Evolutionary conservation across 2,329 filamentous ascomycete species (phyloP).

Genomic region (Helminthosporium solani): DNA sequence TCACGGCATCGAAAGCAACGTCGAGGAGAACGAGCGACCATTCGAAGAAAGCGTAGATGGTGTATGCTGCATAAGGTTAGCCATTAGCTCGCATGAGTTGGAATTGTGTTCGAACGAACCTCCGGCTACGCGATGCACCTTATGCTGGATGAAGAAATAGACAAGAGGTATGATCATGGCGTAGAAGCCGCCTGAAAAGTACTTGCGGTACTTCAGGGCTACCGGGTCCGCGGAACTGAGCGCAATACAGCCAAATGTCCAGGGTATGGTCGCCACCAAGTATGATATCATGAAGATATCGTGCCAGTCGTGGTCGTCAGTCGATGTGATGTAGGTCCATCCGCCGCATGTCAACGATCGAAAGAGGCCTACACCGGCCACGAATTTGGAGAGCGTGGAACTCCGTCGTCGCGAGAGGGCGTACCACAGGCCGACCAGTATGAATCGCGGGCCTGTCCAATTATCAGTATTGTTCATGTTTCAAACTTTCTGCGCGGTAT

Average conservation of each 20-base stretch:
- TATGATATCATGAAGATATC: conserved; percentile 99
- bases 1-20: conserved; percentile 94
- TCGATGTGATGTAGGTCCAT: conserved; percentile 98
- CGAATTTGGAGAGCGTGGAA: conserved; percentile 74
- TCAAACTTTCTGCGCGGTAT: neutral
- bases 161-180: conserved; percentile 85
- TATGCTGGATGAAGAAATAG: conserved; percentile 98
- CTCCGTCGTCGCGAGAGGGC: conserved; percentile 77
- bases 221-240: conserved; percentile 81
- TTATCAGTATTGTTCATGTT: conserved; percentile 10
- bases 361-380: conserved; percentile 77
- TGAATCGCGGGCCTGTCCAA: conserved; percentile 79
- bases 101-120: conserved; percentile 59
- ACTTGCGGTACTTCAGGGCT: conserved; percentile 86
- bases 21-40: conserved; percentile 95
- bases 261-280: conserved; percentile 87
- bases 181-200: conserved; percentile 81
- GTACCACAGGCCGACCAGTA: conserved; percentile 89
- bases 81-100: neutral
- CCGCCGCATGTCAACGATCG: conserved; percentile 92
- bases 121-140: conserved; percentile 89
- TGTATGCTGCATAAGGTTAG: conserved; percentile 70
- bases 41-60: conserved; percentile 96
- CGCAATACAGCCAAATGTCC: conserved; percentile 87
- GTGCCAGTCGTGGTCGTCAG: conserved; percentile 97